Conservation (phyloP, 305 asterid species). For the Coffea humblotiana region DNA sequence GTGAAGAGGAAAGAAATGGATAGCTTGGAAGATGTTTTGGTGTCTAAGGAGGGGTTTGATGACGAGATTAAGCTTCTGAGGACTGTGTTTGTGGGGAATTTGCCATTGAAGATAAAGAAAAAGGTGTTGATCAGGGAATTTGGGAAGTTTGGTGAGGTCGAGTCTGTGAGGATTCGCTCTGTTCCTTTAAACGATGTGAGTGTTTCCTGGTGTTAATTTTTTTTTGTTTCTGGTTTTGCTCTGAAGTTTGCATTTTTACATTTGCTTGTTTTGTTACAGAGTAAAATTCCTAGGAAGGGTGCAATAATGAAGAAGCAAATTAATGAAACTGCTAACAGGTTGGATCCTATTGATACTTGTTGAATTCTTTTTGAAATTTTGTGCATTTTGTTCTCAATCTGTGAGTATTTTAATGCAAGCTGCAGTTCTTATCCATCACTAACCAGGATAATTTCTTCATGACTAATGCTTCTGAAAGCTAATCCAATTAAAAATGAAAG, state of each 20-base stretch:
- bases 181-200: conserved; percentile 84
- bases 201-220: background rate
- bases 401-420: background rate
- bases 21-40: conserved; percentile 67
- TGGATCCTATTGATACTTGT: conserved; percentile 1
- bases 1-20: conserved; percentile 90
- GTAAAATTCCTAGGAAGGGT: conserved; percentile 83
- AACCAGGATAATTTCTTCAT: background rate
- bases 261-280: conserved; percentile 40
- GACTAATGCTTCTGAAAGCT: background rate
- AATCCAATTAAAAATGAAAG: background rate
- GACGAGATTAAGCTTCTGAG: conserved; percentile 83
- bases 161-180: conserved; percentile 85
- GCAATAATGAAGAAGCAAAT: conserved; percentile 63
- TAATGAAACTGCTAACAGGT: conserved; percentile 82
- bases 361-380: background rate
- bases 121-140: conserved; percentile 74
- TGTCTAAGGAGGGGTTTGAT: conserved; percentile 82
- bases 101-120: conserved; percentile 80
- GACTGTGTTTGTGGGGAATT: conserved; percentile 86
- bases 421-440: background rate
- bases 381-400: background rate
- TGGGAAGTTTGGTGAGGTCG: conserved; percentile 78
- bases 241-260: background rate
- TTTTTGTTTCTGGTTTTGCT: background rate